Evolutionary conservation across 169 alveolate species (phyloP).

Genomic region (Prorocentrum cordatum): DNA sequence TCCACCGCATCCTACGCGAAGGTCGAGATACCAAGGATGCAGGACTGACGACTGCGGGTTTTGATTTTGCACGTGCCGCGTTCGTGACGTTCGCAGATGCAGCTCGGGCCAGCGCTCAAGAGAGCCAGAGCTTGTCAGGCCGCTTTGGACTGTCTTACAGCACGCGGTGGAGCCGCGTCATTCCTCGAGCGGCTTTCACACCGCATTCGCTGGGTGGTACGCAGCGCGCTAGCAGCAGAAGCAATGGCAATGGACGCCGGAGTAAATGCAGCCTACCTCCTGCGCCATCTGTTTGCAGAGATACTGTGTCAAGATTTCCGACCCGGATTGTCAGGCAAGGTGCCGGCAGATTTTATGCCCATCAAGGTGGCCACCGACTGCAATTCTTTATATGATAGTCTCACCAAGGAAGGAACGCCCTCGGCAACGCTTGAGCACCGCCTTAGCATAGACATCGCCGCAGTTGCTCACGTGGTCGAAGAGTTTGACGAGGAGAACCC

Average conservation of each 20-base stretch:
- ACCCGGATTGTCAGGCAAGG: neutral
- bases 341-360: neutral
- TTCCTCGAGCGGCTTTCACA: neutral
- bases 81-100: neutral
- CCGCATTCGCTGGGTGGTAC: neutral
- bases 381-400: neutral
- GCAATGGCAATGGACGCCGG: neutral
- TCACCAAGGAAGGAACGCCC: neutral
- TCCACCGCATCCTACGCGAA: neutral
- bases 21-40: neutral
- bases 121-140: neutral
- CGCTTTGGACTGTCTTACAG: neutral
- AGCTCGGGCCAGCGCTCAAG: neutral
- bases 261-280: neutral
- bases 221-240: slow-evolving; percentile 11
- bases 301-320: neutral
- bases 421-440: neutral
- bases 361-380: neutral
- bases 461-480: neutral
- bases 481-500: neutral
- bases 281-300: neutral
- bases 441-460: neutral
- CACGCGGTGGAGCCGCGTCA: neutral
- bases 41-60: neutral
- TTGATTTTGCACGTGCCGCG: neutral